A percentile compares a stretch with the other conserved stretches of the same genome.
These are phyloP conservation scores for Plectranthus barbatus DNA, from an alignment of 257 asterid genomes.

Conservation along the genomic window DNA sequence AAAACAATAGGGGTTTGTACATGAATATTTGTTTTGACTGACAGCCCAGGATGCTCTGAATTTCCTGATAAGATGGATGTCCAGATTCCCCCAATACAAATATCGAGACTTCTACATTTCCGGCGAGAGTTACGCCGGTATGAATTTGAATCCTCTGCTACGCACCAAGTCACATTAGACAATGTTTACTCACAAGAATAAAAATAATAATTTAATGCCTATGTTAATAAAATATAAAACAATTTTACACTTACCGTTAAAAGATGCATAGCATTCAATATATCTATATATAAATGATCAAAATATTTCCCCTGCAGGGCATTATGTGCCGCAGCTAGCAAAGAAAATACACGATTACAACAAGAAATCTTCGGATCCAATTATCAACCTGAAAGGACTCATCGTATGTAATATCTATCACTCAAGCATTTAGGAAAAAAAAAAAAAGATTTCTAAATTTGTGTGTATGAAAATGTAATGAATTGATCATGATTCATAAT, in stretches of 20 bases:
- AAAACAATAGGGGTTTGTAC: no score
- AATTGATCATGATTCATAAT: no score
- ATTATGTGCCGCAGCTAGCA: constrained; percentile 84
- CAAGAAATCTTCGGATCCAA: constrained; percentile 33
- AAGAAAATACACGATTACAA: constrained; percentile 48
- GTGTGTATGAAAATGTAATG: no score
- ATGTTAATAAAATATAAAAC: no score
- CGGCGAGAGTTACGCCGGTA: constrained; percentile 93
- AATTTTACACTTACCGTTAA: no score
- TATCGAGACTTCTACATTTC: constrained; percentile 64
- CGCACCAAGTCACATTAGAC: not conserved
- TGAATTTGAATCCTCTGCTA: no score
- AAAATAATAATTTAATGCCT: no score
- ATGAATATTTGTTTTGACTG: not conserved
- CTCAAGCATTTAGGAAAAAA: no score
- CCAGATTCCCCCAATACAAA: constrained; percentile 68
- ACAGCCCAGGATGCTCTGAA: constrained; percentile 71
- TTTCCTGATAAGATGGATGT: constrained; percentile 68
- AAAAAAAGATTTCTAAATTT: no score
- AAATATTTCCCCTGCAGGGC: constrained; percentile 37
- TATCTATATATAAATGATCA: not conserved
- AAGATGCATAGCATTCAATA: no score
- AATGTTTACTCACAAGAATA: no score
- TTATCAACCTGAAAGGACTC: constrained; percentile 74
- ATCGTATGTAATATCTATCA: constrained; percentile 34